These are phyloP conservation scores for Solanum chacoense DNA, from an alignment of 305 asterid genomes.

Conservation along the genomic window DNA sequence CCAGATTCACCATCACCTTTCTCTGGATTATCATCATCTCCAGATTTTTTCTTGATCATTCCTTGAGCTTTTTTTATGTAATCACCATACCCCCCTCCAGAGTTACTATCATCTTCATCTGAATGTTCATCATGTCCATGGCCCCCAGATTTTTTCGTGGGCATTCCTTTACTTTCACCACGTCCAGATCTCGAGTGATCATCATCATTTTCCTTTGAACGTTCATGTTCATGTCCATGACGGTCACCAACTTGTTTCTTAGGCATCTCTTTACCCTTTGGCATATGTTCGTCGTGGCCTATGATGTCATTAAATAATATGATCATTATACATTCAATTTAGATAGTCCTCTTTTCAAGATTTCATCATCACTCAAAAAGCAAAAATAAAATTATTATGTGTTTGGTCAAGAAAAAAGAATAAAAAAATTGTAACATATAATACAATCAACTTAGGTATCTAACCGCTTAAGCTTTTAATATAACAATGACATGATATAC, in stretches of 20 bases:
- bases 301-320: not conserved
- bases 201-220: not conserved
- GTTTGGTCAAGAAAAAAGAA: too few relatives aligned
- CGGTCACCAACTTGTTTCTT: not conserved
- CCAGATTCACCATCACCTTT: not conserved
- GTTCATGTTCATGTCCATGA: not conserved
- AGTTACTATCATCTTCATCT: not conserved
- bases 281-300: not conserved
- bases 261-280: not conserved
- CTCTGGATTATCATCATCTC: too few relatives aligned
- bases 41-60: not conserved
- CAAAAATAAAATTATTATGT: too few relatives aligned
- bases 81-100: constrained; percentile 9
- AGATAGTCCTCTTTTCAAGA: too few relatives aligned
- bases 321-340: too few relatives aligned
- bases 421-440: too few relatives aligned
- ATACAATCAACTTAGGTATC: too few relatives aligned
- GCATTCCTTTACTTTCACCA: not conserved
- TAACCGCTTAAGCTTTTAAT: not conserved
- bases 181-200: not conserved
- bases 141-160: not conserved
- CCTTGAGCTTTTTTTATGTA: constrained; percentile 2
- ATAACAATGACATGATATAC: not conserved
- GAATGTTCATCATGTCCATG: not conserved
- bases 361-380: too few relatives aligned